These are phyloP conservation scores for Penicillium mononematosum DNA, from an alignment of 495 filamentous ascomycete genomes.

Conservation along the genomic window DNA sequence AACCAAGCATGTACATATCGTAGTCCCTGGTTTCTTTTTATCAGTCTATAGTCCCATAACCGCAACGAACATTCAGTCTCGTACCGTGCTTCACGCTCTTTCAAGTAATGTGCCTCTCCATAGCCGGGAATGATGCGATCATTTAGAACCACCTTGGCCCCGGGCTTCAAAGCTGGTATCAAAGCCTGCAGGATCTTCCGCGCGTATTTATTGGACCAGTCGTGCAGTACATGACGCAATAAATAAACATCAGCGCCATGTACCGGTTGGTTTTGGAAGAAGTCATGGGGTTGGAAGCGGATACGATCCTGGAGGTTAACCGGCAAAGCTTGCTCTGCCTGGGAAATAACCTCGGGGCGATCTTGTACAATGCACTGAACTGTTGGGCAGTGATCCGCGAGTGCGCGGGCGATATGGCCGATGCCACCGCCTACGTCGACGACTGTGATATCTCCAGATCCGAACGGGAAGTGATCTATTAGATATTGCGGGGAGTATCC, in stretches of 20 bases:
- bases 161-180: slow-evolving; percentile 55
- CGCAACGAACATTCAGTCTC: neutral
- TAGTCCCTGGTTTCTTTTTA: slow-evolving; percentile 22
- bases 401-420: slow-evolving; percentile 49
- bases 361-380: slow-evolving; percentile 59
- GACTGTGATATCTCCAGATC: slow-evolving; percentile 41
- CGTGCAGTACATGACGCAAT: slow-evolving; percentile 59
- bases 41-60: slow-evolving; percentile 2
- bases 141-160: slow-evolving; percentile 46
- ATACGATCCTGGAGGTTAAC: slow-evolving; percentile 44
- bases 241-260: slow-evolving; percentile 48
- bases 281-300: slow-evolving; percentile 50
- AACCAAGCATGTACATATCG: slow-evolving; percentile 39
- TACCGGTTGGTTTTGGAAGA: slow-evolving; percentile 53
- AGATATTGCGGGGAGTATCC: slow-evolving; percentile 50
- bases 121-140: slow-evolving; percentile 42
- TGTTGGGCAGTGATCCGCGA: slow-evolving; percentile 39
- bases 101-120: slow-evolving; percentile 14
- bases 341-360: slow-evolving; percentile 43
- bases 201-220: slow-evolving; percentile 58
- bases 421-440: slow-evolving; percentile 57
- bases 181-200: slow-evolving; percentile 52
- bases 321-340: slow-evolving; percentile 38
- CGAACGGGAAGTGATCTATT: slow-evolving; percentile 45
- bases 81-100: slow-evolving; percentile 20